phyloP scores from a whole-genome alignment of 2,329 filamentous ascomycete genomes.

The Epichloe amarillans region DNA sequence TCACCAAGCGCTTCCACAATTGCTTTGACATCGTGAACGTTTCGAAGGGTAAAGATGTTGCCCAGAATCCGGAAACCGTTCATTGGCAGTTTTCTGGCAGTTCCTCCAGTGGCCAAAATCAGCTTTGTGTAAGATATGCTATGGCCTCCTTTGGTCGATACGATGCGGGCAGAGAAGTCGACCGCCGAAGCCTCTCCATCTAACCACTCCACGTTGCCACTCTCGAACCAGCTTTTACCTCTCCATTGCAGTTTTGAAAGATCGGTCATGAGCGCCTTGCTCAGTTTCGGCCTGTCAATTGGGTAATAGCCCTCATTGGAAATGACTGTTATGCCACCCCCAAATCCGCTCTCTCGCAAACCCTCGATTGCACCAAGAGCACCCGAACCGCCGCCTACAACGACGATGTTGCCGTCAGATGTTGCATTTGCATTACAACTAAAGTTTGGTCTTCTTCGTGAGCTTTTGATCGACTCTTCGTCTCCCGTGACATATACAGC shows the following conservation, averaged over 20 bases:
- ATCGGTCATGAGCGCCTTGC: conserved; percentile 82
- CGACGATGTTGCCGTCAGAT: conserved; percentile 49
- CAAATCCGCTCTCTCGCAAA: conserved; percentile 69
- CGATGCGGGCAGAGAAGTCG: conserved; percentile 60
- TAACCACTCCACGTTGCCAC: conserved; percentile 42
- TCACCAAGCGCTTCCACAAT: conserved; percentile 72
- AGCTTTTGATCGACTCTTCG: conserved; percentile 63
- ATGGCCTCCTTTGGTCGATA: conserved; percentile 61
- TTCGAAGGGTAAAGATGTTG: conserved; percentile 79
- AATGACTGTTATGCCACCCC: conserved; percentile 69
- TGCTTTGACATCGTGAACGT: conserved; percentile 59
- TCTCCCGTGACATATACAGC: conserved; percentile 75
- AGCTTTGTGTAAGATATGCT: conserved; percentile 74
- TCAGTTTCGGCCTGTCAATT: conserved; percentile 89
- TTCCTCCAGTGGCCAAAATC: conserved; percentile 78
- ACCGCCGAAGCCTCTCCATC: conserved; percentile 56
- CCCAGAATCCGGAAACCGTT: conserved; percentile 73
- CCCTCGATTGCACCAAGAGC: conserved; percentile 71
- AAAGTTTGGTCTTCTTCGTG: conserved; percentile 59
- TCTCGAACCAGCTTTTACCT: conserved; percentile 63
- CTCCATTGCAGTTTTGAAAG: conserved; percentile 65
- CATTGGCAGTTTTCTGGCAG: conserved; percentile 60
- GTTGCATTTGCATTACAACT: conserved; percentile 42
- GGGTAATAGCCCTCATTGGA: conserved; percentile 73
- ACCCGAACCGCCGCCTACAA: conserved; percentile 80